Evolutionary conservation across 495 filamentous ascomycete genomes (phyloP).

Genomic region (Xylaria castorea): DNA sequence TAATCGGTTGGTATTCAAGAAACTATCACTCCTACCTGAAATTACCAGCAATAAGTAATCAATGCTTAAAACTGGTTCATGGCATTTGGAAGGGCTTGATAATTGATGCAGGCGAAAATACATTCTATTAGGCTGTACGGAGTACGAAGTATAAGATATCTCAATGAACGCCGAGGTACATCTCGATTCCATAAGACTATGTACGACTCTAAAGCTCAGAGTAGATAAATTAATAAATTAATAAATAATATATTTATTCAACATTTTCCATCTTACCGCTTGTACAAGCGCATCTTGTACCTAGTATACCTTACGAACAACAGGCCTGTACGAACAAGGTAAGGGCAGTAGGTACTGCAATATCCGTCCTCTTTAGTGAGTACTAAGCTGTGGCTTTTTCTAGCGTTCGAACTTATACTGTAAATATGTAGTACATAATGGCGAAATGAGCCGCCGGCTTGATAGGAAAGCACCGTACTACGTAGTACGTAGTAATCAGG

Average conservation of each 20-base stretch:
- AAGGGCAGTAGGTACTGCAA: background rate
- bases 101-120: background rate
- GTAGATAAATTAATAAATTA: background rate
- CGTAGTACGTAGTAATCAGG: conserved; percentile 14
- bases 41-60: background rate
- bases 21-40: background rate
- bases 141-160: too few species aligned
- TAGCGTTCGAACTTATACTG: background rate
- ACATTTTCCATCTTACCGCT: background rate
- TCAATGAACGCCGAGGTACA: background rate
- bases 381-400: conserved; percentile 9
- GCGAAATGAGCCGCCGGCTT: background rate
- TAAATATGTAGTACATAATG: background rate
- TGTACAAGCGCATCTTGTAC: background rate
- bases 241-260: background rate
- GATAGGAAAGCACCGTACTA: background rate
- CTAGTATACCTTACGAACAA: background rate
- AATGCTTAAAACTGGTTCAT: background rate
- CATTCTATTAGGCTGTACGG: background rate
- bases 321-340: too few species aligned
- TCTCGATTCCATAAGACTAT: background rate
- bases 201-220: background rate
- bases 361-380: conserved; percentile 3
- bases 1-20: background rate
- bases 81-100: background rate